Conservation (phyloP, 257 asterid species). For the Solanum neorickii region DNA sequence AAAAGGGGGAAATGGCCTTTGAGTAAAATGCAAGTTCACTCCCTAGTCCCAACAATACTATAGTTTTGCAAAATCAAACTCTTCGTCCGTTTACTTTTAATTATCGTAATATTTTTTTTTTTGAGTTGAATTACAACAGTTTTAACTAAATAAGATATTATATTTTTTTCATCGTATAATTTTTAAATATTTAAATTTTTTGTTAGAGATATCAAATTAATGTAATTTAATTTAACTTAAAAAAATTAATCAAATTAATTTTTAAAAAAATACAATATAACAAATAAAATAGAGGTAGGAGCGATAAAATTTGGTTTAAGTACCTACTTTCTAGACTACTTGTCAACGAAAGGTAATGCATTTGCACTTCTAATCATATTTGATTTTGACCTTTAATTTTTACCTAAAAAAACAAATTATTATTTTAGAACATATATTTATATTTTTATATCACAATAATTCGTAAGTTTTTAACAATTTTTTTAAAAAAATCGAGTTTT, state of each 20-base stretch:
- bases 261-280: rapidly evolving
- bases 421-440: too few species aligned
- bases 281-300: neutral
- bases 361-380: neutral
- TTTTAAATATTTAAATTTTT: too few species aligned
- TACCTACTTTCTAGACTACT: neutral
- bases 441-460: too few species aligned
- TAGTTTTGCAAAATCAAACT: neutral
- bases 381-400: too few species aligned
- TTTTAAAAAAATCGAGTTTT: too few species aligned
- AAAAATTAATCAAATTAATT: too few species aligned
- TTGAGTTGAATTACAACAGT: rapidly evolving
- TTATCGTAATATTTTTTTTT: rapidly evolving
- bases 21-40: neutral
- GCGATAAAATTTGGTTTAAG: neutral
- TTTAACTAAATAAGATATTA: rapidly evolving
- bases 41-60: neutral
- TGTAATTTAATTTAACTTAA: too few species aligned
- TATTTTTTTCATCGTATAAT: too few species aligned
- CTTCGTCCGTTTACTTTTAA: neutral
- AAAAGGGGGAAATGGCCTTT: neutral
- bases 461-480: neutral
- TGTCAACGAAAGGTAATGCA: neutral
- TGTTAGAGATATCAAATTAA: too few species aligned
- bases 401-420: neutral